Percentiles rank a stretch among this genome's conserved stretches.
phyloP scores from a whole-genome alignment of 257 asterid genomes.

The Fraxinus anomala region DNA sequence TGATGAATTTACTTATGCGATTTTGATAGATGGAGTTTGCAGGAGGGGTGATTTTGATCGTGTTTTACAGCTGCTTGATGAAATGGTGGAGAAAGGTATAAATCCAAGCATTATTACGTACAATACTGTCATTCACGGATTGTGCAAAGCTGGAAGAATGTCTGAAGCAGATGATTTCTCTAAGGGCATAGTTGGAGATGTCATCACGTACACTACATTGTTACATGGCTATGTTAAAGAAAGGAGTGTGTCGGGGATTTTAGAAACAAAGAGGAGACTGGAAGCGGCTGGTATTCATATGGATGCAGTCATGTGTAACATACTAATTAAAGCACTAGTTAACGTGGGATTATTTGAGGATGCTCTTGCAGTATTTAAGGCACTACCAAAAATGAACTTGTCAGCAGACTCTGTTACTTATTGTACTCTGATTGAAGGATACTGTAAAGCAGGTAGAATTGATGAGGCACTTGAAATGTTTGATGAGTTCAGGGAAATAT shows the following conservation, averaged over 20 bases:
- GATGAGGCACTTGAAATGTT: conserved; percentile 73
- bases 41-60: conserved; percentile 55
- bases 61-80: conserved; percentile 61
- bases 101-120: conserved; percentile 65
- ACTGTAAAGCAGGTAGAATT: conserved; percentile 63
- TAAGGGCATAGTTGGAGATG: conserved; percentile 60
- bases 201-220: conserved; percentile 64
- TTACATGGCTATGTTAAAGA: conserved; percentile 71
- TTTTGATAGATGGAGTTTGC: conserved; percentile 73
- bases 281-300: conserved; percentile 53
- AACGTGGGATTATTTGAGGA: conserved; percentile 83
- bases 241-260: conserved; percentile 52
- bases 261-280: conserved; percentile 54
- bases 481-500: conserved; percentile 48
- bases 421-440: conserved; percentile 67
- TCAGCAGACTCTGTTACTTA: conserved; percentile 55
- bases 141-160: conserved; percentile 78
- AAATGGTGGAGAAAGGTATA: conserved; percentile 67
- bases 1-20: conserved; percentile 75
- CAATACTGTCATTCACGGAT: conserved; percentile 74
- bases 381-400: conserved; percentile 51
- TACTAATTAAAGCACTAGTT: conserved; percentile 68
- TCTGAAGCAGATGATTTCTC: conserved; percentile 69
- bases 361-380: conserved; percentile 52
- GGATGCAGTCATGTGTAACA: conserved; percentile 68